Evolutionary conservation across 139 green algal species (phyloP), one percentile per base, ranked within the genome.

Genomic region (Desmodesmus armatus): DNA sequence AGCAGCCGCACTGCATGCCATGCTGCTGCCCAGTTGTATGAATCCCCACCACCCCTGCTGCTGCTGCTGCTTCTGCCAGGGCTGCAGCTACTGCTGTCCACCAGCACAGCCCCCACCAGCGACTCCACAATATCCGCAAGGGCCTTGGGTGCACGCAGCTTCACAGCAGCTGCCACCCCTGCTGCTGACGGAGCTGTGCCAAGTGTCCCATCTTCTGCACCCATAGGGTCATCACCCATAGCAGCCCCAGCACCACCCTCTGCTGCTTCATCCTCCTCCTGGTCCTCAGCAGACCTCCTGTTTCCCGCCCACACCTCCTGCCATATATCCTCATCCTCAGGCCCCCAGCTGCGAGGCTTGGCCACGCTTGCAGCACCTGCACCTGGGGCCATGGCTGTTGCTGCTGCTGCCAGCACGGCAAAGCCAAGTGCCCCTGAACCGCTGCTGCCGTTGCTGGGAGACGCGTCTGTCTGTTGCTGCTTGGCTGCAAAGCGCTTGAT

Each of bases 91-190:
- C n/a, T 51, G 25, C 71, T 82, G 39, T 82, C 76, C 25, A 82
- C 76, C 71, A 72, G 71, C 33, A 82, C 76, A 53, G 76, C 76
- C 27, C 76, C 76, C 25, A 82, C 51, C 0, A 55, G 37, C 31
- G 51, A 72, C 27, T 82, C 76, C 9, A 82, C 51, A 3, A 82
- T 5, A 58, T 82, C 76, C 25, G 76, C 76, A 35, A 82, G 33
- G 0, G 43, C 76, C 33, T 82, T 82, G 21, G 76, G 76, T 19
- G 71, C 15, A n/a, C n/a, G n/a, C n/a, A n/a, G n/a, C n/a, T n/a
- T n/a, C n/a, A n/a, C n/a, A n/a, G n/a, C n/a, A n/a, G n/a, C n/a
- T n/a, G n/a, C n/a, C n/a, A n/a, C n/a, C n/a, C n/a, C n/a, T n/a
- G n/a, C n/a, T n/a, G n/a, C n/a, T n/a, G n/a, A n/a, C n/a, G n/a